These are phyloP conservation scores for Rauvolfia tetraphylla DNA, from an alignment of 257 asterid species.

Conservation along the genomic window DNA sequence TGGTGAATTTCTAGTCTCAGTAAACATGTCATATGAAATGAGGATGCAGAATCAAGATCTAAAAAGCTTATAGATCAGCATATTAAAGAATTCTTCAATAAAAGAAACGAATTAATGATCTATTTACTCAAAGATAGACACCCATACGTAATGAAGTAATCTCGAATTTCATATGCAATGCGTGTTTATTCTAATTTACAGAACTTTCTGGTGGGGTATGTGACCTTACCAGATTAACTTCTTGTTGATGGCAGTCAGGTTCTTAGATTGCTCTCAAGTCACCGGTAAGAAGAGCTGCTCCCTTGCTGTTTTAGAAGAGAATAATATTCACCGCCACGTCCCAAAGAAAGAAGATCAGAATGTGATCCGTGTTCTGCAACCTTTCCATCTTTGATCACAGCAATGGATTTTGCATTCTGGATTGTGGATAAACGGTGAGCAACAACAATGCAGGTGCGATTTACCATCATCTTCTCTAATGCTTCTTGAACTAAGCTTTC, in stretches of 20 bases:
- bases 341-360: slow-evolving; percentile 54
- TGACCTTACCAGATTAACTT: not conserved
- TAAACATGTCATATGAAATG: too few relatives aligned
- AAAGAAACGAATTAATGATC: slow-evolving; percentile 1
- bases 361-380: slow-evolving; percentile 78
- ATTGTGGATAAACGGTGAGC: slow-evolving; percentile 76
- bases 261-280: not conserved
- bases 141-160: not conserved
- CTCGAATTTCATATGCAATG: not conserved
- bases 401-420: slow-evolving; percentile 65
- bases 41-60: not conserved
- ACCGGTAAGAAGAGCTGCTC: slow-evolving; percentile 39
- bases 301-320: slow-evolving; percentile 56
- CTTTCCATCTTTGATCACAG: slow-evolving; percentile 65
- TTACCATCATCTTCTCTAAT: slow-evolving; percentile 68
- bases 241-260: not conserved
- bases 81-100: not conserved
- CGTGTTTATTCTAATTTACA: not conserved
- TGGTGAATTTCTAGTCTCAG: too few relatives aligned
- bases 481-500: slow-evolving; percentile 81
- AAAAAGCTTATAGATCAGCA: not conserved
- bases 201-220: not conserved
- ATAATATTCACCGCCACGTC: slow-evolving; percentile 49
- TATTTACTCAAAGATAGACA: not conserved
- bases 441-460: slow-evolving; percentile 63